Evolutionary conservation across 1,284 basidiomycete species (phyloP), one percentile per base, ranked within the genome.

Genomic region (Somion occarium): DNA sequence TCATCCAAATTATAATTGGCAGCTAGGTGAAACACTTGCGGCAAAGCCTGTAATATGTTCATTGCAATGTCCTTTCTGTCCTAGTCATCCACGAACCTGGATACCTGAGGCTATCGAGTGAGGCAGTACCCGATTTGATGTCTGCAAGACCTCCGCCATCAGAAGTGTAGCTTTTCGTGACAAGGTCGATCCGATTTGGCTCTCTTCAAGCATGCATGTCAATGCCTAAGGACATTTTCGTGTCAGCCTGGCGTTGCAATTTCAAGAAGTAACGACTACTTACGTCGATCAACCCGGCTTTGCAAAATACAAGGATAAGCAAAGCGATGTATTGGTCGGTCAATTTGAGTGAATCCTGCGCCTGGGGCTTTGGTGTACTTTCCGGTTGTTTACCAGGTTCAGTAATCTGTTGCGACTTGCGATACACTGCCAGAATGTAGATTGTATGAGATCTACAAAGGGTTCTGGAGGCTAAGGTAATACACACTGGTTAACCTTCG

Each of bases 281-380:
- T 56, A 93, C 93, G 65, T 95, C 92, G 38, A 93, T 71, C 1
- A 99, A 71, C 7, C 95, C 96, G 1, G 91, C 87, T 58, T 95
- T 88, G 13, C 88, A 83, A 53, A 98, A 85, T 3, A 98, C 81
- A 12, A 92, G 76, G 5, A 98, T 77, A 2, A 99, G 73, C n/a
- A 99, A 74, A 0, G 90, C 88, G 42, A 96, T 82, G 64, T 93
- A 99, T 63, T 99, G 96, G 63, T 98, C 94, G 2, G 93, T 88
- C 4, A 98, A 70, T 59, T 90, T 95, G 38, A 93, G 70, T 7
- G 80, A 76, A 56, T 85, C 80, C 38, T 80, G 71, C 5, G 42
- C 22, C 30, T 34, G 73, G 67, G 48, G 27, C 56, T 79, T 78
- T 51, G 82, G 82, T 13, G 64, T 57, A 43, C 60, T 52, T 25